phyloP scores from a whole-genome alignment of 2,329 filamentous ascomycete species.

The Exophiala xenobiotica region DNA sequence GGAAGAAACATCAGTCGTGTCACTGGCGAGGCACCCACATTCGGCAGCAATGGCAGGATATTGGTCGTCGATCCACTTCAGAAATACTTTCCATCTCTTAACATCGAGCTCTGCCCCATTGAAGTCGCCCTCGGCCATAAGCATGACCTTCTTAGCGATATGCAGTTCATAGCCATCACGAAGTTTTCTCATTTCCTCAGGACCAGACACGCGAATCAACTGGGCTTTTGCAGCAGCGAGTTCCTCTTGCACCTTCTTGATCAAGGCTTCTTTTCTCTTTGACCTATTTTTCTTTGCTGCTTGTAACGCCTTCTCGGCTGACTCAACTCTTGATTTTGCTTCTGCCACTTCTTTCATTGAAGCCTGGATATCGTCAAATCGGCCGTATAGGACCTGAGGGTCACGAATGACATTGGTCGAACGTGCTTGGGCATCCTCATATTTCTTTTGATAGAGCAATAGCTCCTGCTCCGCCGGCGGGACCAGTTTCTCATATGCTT shows the following conservation, averaged over 20 bases:
- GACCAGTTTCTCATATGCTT: not conserved
- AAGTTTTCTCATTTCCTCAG: constrained; percentile 8
- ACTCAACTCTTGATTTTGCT: not conserved
- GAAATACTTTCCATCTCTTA: constrained; percentile 3
- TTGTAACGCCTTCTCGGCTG: constrained; percentile 1
- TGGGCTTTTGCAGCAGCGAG: constrained; percentile 1
- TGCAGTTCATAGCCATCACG: constrained; percentile 6
- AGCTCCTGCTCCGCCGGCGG: constrained; percentile 2
- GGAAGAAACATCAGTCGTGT: not conserved
- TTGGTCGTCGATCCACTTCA: constrained; percentile 15
- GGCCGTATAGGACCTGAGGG: constrained; percentile 2
- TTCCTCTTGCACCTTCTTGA: not conserved
- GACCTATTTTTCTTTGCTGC: not conserved
- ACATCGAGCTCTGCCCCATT: not conserved
- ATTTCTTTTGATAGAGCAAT: not conserved
- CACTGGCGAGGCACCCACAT: constrained; percentile 3
- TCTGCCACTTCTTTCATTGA: not conserved
- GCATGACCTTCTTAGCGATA: not conserved
- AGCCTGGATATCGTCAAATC: constrained; percentile 1
- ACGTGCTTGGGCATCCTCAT: not conserved
- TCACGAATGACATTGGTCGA: constrained; percentile 8
- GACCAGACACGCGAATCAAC: constrained; percentile 2
- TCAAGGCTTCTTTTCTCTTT: not conserved
- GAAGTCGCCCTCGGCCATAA: not conserved
- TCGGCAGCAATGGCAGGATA: constrained; percentile 7